Conservation (phyloP, 805 yeast genomes). For the Saccharomycopsis vini region DNA sequence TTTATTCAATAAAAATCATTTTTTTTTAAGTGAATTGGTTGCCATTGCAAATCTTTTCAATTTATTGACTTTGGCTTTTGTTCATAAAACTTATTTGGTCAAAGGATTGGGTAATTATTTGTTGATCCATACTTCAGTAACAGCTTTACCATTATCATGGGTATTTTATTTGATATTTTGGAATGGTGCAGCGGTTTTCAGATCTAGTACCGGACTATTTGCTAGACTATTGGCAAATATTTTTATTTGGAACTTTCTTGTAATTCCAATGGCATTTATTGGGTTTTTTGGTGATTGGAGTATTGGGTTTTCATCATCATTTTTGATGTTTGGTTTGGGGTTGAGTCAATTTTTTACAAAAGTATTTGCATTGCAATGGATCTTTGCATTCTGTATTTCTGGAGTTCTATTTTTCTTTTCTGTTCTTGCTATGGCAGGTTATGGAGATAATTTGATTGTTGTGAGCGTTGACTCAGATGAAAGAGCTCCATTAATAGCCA, state of each 20-base stretch:
- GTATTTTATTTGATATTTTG: conserved; percentile 64
- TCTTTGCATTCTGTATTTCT: conserved; percentile 64
- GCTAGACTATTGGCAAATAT: conserved; percentile 66
- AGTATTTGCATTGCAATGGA: conserved; percentile 76
- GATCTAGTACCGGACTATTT: conserved; percentile 41
- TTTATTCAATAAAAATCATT: conserved; percentile 51
- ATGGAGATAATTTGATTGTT: background rate
- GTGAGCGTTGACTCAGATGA: conserved; percentile 2
- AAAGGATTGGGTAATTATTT: conserved; percentile 44
- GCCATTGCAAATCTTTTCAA: conserved; percentile 53
- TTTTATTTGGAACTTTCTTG: conserved; percentile 67
- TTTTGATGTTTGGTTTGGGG: conserved; percentile 57
- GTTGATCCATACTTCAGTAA: conserved; percentile 53
- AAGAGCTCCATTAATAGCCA: conserved; percentile 6
- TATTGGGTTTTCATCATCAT: conserved; percentile 49
- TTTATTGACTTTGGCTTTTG: conserved; percentile 44
- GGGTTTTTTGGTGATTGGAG: conserved; percentile 63
- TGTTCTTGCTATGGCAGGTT: conserved; percentile 38
- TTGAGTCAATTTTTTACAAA: conserved; percentile 61
- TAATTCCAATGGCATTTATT: conserved; percentile 53
- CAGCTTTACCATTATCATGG: conserved; percentile 73
- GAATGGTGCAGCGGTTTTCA: conserved; percentile 76
- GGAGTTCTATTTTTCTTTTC: conserved; percentile 46
- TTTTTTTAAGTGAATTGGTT: conserved; percentile 49
- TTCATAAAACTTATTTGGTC: conserved; percentile 51